Conservation (phyloP, 306 rosid genomes). For the Acacia acuminata region DNA sequence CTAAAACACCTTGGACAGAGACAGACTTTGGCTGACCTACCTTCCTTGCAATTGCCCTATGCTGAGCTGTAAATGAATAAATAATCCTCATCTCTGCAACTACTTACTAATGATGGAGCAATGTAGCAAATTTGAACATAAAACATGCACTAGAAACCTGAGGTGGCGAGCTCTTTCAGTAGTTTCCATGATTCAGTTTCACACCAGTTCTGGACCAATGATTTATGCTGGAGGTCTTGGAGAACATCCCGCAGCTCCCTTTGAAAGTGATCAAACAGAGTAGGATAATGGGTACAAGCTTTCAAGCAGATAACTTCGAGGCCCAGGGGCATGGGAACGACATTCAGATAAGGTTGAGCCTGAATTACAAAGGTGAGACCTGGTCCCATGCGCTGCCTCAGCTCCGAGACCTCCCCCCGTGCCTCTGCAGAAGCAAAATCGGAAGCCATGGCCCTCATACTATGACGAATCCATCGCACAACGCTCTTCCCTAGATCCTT, state of each 20-base stretch:
- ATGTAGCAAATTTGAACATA: background rate
- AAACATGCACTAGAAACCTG: slow-evolving; percentile 39
- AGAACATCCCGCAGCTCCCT: slow-evolving; percentile 81
- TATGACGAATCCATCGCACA: slow-evolving; percentile 61
- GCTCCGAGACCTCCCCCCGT: slow-evolving; percentile 52
- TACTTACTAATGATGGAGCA: slow-evolving; percentile 9
- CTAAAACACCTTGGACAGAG: slow-evolving; percentile 56
- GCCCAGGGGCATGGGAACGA: slow-evolving; percentile 76
- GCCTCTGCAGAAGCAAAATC: slow-evolving; percentile 65
- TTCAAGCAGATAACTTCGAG: slow-evolving; percentile 67
- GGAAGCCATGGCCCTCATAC: slow-evolving; percentile 72
- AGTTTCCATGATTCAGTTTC: slow-evolving; percentile 72
- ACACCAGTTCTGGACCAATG: slow-evolving; percentile 48
- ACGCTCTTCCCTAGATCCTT: slow-evolving; percentile 72
- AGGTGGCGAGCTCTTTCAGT: slow-evolving; percentile 68
- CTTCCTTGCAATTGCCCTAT: slow-evolving; percentile 66
- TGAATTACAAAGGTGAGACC: slow-evolving; percentile 69
- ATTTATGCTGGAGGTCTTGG: slow-evolving; percentile 43
- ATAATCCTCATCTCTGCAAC: slow-evolving; percentile 17
- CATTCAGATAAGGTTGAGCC: slow-evolving; percentile 75
- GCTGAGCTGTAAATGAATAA: slow-evolving; percentile 61
- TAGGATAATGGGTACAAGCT: slow-evolving; percentile 75
- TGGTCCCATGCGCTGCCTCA: slow-evolving; percentile 59
- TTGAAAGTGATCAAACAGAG: slow-evolving; percentile 81
- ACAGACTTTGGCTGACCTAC: slow-evolving; percentile 43